Evolutionary conservation across 441 rosid genomes (phyloP).

Genomic region (Euphorbia celastroides): DNA sequence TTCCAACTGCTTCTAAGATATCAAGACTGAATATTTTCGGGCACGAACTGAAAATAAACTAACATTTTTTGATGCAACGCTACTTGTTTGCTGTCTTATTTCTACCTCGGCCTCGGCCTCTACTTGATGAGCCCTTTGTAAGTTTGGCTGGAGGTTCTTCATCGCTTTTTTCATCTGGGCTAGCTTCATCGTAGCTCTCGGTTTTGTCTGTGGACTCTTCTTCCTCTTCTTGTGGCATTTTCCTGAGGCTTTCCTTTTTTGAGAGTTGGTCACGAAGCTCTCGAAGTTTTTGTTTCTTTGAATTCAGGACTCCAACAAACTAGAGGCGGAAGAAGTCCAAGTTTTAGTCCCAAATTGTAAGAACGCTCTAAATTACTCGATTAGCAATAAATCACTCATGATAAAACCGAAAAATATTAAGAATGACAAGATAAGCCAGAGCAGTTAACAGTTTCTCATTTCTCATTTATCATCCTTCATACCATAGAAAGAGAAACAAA

Average conservation of each 20-base stretch:
- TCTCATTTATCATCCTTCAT: conserved; percentile 4
- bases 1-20: not conserved
- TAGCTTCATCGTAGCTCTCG: conserved; percentile 51
- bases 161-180: conserved; percentile 34
- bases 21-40: not conserved
- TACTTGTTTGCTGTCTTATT: conserved; percentile 38
- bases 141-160: conserved; percentile 36
- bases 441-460: conserved; percentile 3
- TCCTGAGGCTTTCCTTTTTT: conserved; percentile 35
- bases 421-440: not conserved
- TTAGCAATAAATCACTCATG: no score
- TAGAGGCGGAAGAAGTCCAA: conserved; percentile 19
- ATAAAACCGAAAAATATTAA: no score
- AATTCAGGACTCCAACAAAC: conserved; percentile 66
- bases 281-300: conserved; percentile 80
- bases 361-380: no score
- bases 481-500: not conserved
- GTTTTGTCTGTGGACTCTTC: conserved; percentile 61
- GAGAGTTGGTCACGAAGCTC: conserved; percentile 59
- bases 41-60: not conserved
- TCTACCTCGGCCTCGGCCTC: conserved; percentile 36
- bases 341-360: conserved; percentile 6
- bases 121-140: conserved; percentile 27
- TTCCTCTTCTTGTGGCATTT: conserved; percentile 40
- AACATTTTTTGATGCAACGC: not conserved